Conservation (phyloP, 1,284 basidiomycete species). For the Blastosporella zonata region DNA sequence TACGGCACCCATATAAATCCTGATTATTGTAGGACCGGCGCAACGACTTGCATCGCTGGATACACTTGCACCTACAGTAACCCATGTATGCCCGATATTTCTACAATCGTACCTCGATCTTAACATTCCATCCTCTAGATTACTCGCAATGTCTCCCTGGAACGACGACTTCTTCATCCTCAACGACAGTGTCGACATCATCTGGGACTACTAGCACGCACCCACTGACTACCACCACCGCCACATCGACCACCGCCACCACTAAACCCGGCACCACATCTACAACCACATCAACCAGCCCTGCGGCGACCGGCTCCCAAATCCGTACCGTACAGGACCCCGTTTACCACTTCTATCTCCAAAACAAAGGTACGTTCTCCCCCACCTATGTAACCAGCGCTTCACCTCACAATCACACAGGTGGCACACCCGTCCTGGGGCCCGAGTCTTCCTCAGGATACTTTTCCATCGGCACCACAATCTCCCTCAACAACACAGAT, state of each 20-base stretch:
- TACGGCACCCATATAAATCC: background rate
- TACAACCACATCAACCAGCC: conserved; percentile 39
- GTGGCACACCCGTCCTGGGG: conserved; percentile 48
- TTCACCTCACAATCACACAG: conserved; percentile 23
- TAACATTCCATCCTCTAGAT: conserved; percentile 27
- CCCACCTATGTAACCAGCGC: background rate
- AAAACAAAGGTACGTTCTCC: conserved; percentile 39
- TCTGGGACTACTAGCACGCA: too few relatives aligned
- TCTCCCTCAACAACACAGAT: conserved; percentile 41
- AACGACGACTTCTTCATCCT: conserved; percentile 12
- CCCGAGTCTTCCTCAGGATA: conserved; percentile 49
- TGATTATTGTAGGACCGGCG: conserved; percentile 36
- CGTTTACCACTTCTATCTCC: conserved; percentile 57
- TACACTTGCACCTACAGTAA: conserved; percentile 43
- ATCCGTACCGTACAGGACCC: conserved; percentile 53
- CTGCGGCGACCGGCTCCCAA: conserved; percentile 50
- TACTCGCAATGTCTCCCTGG: conserved; percentile 51
- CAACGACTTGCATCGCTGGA: conserved; percentile 44
- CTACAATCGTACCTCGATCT: background rate
- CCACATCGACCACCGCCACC: conserved; percentile 20
- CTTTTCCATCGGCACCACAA: conserved; percentile 49
- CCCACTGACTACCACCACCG: too few relatives aligned
- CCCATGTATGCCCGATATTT: conserved; percentile 32
- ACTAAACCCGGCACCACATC: conserved; percentile 22
- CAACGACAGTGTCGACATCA: conserved; percentile 7